A percentile compares a stretch with the other conserved stretches of the same genome.
These are phyloP conservation scores for Leccinum angustisporum DNA, from an alignment of 1,284 basidiomycete species.

Conservation along the genomic window DNA sequence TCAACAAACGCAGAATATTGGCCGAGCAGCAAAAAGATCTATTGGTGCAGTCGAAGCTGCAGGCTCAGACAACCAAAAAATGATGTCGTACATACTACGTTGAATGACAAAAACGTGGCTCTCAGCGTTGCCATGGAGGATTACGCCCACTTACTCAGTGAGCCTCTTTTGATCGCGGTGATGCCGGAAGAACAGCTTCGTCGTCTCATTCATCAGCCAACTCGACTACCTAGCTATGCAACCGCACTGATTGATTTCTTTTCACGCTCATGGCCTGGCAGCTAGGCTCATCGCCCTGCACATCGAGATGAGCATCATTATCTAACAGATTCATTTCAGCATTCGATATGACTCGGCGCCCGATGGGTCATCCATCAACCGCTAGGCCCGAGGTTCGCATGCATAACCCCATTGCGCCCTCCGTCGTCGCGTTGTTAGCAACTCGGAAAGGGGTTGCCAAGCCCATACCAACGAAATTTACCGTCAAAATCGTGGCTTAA, in stretches of 20 bases:
- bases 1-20: slow-evolving; percentile 77
- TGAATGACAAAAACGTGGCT: background rate
- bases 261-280: background rate
- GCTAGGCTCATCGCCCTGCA: background rate
- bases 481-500: too few relatives aligned
- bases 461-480: background rate
- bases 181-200: background rate
- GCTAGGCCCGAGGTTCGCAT: background rate
- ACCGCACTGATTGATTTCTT: background rate
- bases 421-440: too few relatives aligned
- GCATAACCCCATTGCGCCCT: slow-evolving; percentile 6
- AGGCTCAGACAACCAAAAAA: slow-evolving; percentile 44
- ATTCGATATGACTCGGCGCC: background rate
- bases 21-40: slow-evolving; percentile 71
- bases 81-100: background rate
- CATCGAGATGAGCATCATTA: background rate
- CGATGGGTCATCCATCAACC: background rate
- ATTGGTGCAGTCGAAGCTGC: slow-evolving; percentile 54
- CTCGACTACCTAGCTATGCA: background rate
- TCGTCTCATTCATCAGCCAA: background rate
- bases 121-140: background rate
- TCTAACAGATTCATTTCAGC: background rate
- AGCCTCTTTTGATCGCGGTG: slow-evolving; percentile 5
- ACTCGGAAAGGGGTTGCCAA: background rate
- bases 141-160: background rate